Conservation (phyloP, 2,329 filamentous ascomycete species). For the Epichloe festucae region DNA sequence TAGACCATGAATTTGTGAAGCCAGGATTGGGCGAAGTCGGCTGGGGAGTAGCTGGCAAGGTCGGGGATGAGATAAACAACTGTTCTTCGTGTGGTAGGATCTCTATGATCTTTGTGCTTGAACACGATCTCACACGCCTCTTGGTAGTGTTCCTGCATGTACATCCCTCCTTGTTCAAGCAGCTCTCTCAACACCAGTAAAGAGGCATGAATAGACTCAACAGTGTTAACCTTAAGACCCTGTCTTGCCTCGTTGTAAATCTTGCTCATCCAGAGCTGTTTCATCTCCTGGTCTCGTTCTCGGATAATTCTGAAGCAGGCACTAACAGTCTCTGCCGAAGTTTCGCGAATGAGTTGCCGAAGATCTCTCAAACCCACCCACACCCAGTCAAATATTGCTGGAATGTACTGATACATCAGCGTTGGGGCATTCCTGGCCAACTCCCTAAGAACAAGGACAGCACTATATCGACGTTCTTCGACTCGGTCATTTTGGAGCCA, state of each 20-base stretch:
- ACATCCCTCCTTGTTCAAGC: constrained; percentile 92
- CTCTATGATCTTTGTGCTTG: constrained; percentile 84
- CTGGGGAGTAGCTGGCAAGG: constrained; percentile 80
- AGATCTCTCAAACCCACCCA: constrained; percentile 88
- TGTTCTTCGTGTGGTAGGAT: constrained; percentile 75
- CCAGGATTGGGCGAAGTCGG: constrained; percentile 77
- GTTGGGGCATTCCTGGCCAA: constrained; percentile 88
- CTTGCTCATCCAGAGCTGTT: constrained; percentile 76
- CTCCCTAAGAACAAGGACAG: constrained; percentile 81
- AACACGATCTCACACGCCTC: constrained; percentile 89
- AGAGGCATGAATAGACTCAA: constrained; percentile 89
- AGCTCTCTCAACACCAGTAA: constrained; percentile 86
- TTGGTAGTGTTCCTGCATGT: constrained; percentile 91
- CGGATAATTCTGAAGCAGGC: constrained; percentile 94
- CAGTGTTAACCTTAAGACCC: constrained; percentile 66
- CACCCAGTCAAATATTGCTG: constrained; percentile 89
- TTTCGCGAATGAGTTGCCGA: constrained; percentile 82
- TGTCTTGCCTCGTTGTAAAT: constrained; percentile 77
- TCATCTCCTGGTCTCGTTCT: constrained; percentile 79
- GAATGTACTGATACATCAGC: constrained; percentile 87
- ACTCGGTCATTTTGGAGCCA: constrained; percentile 93
- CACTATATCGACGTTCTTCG: constrained; percentile 85
- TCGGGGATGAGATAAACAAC: constrained; percentile 87
- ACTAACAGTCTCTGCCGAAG: constrained; percentile 83
- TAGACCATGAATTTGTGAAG: constrained; percentile 97